phyloP scores from a whole-genome alignment of 78 protist genomes.

The Guillardia theta region DNA sequence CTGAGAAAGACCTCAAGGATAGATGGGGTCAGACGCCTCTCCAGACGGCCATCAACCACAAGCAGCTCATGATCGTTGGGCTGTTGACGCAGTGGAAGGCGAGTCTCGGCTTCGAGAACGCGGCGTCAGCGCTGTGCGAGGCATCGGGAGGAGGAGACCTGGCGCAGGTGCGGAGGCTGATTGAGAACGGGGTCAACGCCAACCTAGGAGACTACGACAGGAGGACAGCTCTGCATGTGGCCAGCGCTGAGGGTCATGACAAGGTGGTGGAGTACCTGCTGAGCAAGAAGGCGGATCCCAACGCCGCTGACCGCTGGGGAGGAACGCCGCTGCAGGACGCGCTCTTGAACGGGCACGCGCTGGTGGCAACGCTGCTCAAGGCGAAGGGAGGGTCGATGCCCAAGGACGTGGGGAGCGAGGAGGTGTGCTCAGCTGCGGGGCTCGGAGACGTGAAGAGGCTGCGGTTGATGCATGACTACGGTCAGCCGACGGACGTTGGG shows the following conservation, averaged over 20 bases:
- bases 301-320: slow-evolving; percentile 11
- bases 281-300: neutral
- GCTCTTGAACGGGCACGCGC: neutral
- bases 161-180: neutral
- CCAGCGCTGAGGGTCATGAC: neutral
- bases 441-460: neutral
- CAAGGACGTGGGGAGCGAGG: neutral
- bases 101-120: neutral
- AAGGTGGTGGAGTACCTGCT: slow-evolving; percentile 4
- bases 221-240: neutral
- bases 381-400: neutral
- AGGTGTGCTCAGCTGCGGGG: neutral
- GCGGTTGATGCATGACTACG: neutral
- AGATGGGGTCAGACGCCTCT: slow-evolving; percentile 3
- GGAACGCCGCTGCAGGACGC: slow-evolving; percentile 7
- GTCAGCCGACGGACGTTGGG: neutral
- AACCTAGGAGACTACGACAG: neutral
- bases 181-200: neutral
- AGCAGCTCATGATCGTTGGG: neutral
- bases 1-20: neutral
- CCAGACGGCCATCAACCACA: neutral
- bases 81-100: neutral
- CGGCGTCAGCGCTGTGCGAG: neutral
- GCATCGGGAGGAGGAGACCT: neutral
- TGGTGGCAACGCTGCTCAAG: neutral